Conservation (phyloP, 331 rosid genomes). For the Quercus phellos region DNA sequence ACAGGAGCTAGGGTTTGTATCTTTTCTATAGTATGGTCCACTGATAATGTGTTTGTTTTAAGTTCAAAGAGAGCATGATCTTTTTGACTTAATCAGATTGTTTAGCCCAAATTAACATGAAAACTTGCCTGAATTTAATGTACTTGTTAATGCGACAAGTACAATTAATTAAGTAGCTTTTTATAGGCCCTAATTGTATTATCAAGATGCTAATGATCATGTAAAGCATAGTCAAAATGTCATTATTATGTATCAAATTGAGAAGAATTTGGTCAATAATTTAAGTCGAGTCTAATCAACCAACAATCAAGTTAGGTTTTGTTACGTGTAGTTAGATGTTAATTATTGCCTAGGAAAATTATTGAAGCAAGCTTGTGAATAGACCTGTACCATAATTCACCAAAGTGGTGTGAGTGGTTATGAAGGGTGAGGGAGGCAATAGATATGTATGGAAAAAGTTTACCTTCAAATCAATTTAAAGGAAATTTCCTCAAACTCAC, state of each 20-base stretch:
- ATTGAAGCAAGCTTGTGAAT: no score
- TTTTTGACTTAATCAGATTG: neutral
- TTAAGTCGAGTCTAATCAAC: neutral
- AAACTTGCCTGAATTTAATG: neutral
- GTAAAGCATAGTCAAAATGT: neutral
- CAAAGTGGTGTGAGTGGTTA: no score
- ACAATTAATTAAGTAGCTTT: neutral
- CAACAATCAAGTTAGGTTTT: neutral
- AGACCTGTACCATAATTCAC: no score
- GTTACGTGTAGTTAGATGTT: neutral
- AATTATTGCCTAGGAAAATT: no score
- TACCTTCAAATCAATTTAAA: no score
- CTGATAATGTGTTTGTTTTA: neutral
- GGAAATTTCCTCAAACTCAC: no score
- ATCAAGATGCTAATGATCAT: neutral
- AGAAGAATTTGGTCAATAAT: neutral
- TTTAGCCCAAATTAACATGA: neutral
- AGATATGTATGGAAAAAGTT: no score
- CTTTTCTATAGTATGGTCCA: neutral
- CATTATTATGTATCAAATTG: neutral
- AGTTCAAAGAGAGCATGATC: neutral
- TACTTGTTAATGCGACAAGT: neutral
- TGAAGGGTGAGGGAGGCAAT: no score
- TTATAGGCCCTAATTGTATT: neutral
- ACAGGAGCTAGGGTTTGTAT: neutral